These are phyloP conservation scores for Fraxinus xanthoxyloides DNA, from an alignment of 305 asterid species.

Conservation along the genomic window DNA sequence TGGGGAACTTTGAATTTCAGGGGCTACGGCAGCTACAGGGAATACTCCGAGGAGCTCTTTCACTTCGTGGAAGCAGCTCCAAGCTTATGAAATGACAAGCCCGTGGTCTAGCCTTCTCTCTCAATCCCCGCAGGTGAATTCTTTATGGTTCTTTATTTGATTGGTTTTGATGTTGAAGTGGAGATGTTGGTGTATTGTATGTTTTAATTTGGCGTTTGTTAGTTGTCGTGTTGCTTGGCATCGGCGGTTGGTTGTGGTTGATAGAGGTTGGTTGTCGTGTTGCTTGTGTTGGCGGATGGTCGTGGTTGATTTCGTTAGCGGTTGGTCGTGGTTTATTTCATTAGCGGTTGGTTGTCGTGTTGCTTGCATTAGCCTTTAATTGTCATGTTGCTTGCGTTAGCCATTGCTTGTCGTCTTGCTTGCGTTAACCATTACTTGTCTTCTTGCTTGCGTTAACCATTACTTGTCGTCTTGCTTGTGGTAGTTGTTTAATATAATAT, in stretches of 20 bases:
- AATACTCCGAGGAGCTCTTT: conserved; percentile 60
- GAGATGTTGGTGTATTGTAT: background rate
- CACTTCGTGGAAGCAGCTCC: conserved; percentile 55
- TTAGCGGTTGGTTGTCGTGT: too few species aligned
- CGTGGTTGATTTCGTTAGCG: too few species aligned
- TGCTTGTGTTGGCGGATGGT: too few species aligned
- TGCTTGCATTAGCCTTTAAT: background rate
- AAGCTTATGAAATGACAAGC: conserved; percentile 46
- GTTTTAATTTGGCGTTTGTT: background rate
- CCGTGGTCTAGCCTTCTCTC: conserved; percentile 87
- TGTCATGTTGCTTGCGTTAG: background rate
- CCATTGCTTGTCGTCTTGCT: background rate
- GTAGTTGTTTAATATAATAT: background rate
- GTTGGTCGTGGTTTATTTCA: too few species aligned
- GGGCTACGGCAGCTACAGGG: conserved; percentile 37
- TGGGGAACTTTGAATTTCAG: conserved; percentile 34
- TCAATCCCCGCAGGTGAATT: conserved; percentile 59
- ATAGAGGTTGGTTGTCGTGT: too few species aligned
- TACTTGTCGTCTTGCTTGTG: background rate
- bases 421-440: background rate
- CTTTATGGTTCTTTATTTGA: background rate
- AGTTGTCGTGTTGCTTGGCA: background rate
- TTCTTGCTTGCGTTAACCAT: background rate
- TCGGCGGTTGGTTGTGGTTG: background rate
- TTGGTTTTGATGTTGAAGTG: background rate